phyloP scores from a whole-genome alignment of 192 early-diverging fungal species.

The Coemansia sp. region DNA sequence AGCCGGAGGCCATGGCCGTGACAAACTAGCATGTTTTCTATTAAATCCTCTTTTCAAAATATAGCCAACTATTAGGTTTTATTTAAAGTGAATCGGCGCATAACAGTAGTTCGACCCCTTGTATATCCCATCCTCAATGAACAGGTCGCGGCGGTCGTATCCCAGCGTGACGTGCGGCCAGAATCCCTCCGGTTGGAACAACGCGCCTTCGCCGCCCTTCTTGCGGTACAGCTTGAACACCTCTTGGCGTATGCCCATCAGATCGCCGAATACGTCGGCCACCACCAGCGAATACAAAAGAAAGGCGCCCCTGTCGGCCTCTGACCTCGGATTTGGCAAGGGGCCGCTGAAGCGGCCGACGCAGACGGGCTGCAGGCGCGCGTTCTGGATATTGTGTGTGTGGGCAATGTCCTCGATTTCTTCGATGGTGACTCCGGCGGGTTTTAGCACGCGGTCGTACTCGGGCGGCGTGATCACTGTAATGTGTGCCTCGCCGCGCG shows the following conservation, averaged over 20 bases:
- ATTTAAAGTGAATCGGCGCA: constrained; percentile 38
- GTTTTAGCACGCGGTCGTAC: constrained; percentile 55
- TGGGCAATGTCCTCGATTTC: constrained; percentile 63
- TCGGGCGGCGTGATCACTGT: constrained; percentile 73
- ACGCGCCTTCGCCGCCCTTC: constrained; percentile 67
- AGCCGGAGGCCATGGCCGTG: constrained; percentile 36
- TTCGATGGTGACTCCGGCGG: constrained; percentile 61
- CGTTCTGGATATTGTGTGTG: constrained; percentile 56
- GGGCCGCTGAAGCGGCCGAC: constrained; percentile 56
- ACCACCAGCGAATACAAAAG: constrained; percentile 52
- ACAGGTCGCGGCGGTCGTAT: constrained; percentile 63
- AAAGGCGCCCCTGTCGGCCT: constrained; percentile 16
- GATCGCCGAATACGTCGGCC: constrained; percentile 44
- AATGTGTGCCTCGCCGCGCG: constrained; percentile 69
- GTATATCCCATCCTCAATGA: constrained; percentile 65
- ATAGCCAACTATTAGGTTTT: not conserved
- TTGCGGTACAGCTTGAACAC: constrained; percentile 59
- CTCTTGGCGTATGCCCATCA: constrained; percentile 55
- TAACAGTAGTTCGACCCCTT: constrained; percentile 72
- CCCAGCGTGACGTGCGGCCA: constrained; percentile 74
- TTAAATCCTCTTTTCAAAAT: not conserved
- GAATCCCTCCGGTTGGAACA: constrained; percentile 65
- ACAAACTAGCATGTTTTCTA: constrained; percentile 21
- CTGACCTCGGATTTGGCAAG: constrained; percentile 26
- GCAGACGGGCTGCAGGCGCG: constrained; percentile 59